Evolutionary conservation across 2,329 filamentous ascomycete species (phyloP).

Genomic region (Colletotrichum acutatum): DNA sequence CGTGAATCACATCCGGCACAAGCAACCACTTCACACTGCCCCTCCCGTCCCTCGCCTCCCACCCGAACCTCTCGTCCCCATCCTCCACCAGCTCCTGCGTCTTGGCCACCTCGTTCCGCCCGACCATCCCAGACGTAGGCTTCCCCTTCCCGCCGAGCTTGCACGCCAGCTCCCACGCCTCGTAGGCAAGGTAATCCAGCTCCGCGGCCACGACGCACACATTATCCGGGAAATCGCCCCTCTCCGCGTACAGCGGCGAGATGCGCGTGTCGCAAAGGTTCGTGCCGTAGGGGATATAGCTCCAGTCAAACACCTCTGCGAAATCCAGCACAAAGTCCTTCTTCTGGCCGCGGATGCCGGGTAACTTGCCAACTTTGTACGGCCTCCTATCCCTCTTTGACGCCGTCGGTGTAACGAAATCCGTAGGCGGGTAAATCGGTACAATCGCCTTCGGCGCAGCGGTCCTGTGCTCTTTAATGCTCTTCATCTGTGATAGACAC

Average conservation of each 20-base stretch:
- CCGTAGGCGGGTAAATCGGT: conserved; percentile 54
- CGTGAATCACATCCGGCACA: conserved; percentile 54
- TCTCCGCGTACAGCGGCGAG: conserved; percentile 46
- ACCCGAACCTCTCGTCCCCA: conserved; percentile 49
- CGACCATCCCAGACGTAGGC: not conserved
- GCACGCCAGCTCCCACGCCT: conserved; percentile 37
- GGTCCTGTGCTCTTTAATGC: conserved; percentile 42
- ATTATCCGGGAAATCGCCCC: conserved; percentile 45
- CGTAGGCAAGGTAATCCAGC: conserved; percentile 47
- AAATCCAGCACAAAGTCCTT: conserved; percentile 37
- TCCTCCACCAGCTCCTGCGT: conserved; percentile 37
- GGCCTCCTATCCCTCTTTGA: conserved; percentile 40
- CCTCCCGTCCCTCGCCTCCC: conserved; percentile 43
- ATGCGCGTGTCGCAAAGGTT: conserved; percentile 47
- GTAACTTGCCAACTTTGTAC: conserved; percentile 39
- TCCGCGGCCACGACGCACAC: conserved; percentile 52
- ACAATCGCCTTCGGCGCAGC: conserved; percentile 47
- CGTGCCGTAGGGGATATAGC: conserved; percentile 45
- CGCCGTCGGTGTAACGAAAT: conserved; percentile 43
- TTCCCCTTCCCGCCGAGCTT: conserved; percentile 35
- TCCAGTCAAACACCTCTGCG: conserved; percentile 46
- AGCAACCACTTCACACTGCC: conserved; percentile 52
- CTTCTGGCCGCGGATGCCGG: conserved; percentile 35
- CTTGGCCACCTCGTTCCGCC: conserved; percentile 34
- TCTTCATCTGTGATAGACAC: conserved; percentile 50